Base-by-base conservation (phyloP, 164 flowering plant genomes). In the Saururus chinensis region DNA sequence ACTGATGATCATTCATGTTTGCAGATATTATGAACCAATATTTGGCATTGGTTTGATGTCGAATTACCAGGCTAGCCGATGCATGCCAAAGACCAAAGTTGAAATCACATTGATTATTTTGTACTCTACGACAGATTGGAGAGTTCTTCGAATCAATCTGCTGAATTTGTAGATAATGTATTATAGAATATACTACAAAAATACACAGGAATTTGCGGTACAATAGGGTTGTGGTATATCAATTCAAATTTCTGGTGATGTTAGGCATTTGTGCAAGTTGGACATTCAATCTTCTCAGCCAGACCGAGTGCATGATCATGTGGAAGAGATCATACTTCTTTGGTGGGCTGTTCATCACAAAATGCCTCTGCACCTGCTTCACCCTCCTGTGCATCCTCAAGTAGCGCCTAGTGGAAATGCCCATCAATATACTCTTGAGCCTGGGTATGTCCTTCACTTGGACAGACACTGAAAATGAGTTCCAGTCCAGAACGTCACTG, bases 281-380 rank as follows among this genome's bases (percentile, higher is more conserved):
- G 16, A 51, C 40, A 53, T 66, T 66, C 60, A 66, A 45, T 26
- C 69, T 60, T 42, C 69, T 60, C 7, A 66, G 55, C 69, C 69
- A 66, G n/a, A 66, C 64, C 3, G 69, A 66, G 35, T 66, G 69
- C 16, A 66, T 26, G 7, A 66, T 54, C 69, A 66, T 66, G 35
- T 66, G 59, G 56, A 66, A 66, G 26, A 66, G 59, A 21, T 66
- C 69, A 42, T 60, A 66, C 42, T 63, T 54, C 64, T 60, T 66
- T 16, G 69, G 69, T 0, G 69, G 59, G 54, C 59, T 60, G 25
- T 55, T 66, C 64, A 66, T 63, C 53, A 53, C 42, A 8, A 66
- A 66, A 54, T 66, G 69, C 64, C 64, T 41, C 40, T 53, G 64
- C 64, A 66, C 69, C 54, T 57, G 53, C 60, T 66, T 60, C 64